Evolutionary conservation across 1,284 basidiomycete species (phyloP).

Genomic region (Malassezia psittaci): DNA sequence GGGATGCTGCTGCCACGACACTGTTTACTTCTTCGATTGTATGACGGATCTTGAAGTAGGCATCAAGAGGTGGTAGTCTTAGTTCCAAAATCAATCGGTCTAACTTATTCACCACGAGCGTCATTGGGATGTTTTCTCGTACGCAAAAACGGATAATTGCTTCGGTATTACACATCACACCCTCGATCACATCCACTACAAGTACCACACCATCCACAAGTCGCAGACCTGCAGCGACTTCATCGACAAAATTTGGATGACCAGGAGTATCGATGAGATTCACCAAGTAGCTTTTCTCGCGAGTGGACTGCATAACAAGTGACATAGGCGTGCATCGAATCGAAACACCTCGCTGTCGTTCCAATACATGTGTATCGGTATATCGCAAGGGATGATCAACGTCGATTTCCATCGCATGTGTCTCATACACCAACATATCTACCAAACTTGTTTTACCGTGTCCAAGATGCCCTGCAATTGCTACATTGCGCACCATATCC

Average conservation of each 20-base stretch:
- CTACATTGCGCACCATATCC: conserved; percentile 67
- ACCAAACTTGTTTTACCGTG: conserved; percentile 94
- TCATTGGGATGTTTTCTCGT: conserved; percentile 64
- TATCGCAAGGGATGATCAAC: conserved; percentile 58
- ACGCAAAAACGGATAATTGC: conserved; percentile 36
- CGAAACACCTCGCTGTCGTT: conserved; percentile 78
- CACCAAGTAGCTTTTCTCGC: conserved; percentile 82
- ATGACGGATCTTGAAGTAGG: conserved; percentile 97
- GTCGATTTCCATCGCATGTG: conserved; percentile 66
- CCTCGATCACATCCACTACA: conserved; percentile 53
- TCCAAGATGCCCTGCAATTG: conserved; percentile 68
- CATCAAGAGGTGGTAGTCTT: conserved; percentile 85
- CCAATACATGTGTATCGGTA: conserved; percentile 85
- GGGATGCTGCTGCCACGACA: conserved; percentile 58
- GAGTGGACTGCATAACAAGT: conserved; percentile 72
- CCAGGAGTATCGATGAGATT: conserved; percentile 96
- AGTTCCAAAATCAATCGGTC: conserved; percentile 93
- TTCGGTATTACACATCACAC: conserved; percentile 40
- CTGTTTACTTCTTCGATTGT: conserved; percentile 98
- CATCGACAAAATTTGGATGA: conserved; percentile 89
- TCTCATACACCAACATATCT: conserved; percentile 95
- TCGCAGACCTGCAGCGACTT: conserved; percentile 77
- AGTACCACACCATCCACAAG: conserved; percentile 86
- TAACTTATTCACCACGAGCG: conserved; percentile 92
- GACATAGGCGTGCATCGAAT: conserved; percentile 97